A percentile compares a stretch with the other conserved stretches of the same genome.
These are phyloP conservation scores for Homolaphlyctis polyrhiza DNA, from an alignment of 371 early-diverging fungal species.

Conservation along the genomic window DNA sequence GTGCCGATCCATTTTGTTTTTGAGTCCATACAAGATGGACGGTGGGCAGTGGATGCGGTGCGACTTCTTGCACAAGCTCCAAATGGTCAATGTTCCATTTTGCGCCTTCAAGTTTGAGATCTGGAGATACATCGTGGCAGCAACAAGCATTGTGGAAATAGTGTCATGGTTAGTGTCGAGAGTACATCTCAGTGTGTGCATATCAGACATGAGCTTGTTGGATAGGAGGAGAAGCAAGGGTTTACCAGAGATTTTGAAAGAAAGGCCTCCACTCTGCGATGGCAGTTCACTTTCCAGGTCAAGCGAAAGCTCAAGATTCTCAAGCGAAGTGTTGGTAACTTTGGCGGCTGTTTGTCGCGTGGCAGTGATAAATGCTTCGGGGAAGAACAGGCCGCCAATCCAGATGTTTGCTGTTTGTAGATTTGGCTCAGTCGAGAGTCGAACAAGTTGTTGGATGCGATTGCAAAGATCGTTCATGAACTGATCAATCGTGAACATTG, in stretches of 20 bases:
- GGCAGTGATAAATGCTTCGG: conserved; percentile 90
- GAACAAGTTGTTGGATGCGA: conserved; percentile 64
- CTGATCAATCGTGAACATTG: conserved; percentile 48
- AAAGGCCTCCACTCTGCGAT: too few species aligned
- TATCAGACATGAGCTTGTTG: too few species aligned
- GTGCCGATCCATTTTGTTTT: conserved; percentile 30
- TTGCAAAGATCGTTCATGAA: conserved; percentile 73
- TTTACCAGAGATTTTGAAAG: too few species aligned
- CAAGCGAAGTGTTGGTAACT: conserved; percentile 36
- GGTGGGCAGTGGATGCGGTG: neutral
- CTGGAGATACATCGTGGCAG: neutral
- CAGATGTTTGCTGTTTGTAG: conserved; percentile 42
- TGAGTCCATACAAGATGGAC: conserved; percentile 40
- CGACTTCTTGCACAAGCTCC: neutral
- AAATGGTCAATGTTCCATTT: neutral
- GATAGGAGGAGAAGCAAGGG: too few species aligned
- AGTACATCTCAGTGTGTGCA: too few species aligned
- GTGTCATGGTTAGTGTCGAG: too few species aligned
- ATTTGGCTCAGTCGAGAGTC: conserved; percentile 37
- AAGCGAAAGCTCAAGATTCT: conserved; percentile 38
- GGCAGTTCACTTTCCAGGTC: too few species aligned
- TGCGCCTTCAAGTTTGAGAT: conserved; percentile 4
- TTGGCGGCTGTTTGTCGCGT: conserved; percentile 84
- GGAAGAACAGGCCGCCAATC: conserved; percentile 85
- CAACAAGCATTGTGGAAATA: too few species aligned